A percentile compares a stretch with the other conserved stretches of the same genome.
Evolutionary conservation across 176 grass and related monocot genomes (phyloP).

Genomic region (Carex littledalei): DNA sequence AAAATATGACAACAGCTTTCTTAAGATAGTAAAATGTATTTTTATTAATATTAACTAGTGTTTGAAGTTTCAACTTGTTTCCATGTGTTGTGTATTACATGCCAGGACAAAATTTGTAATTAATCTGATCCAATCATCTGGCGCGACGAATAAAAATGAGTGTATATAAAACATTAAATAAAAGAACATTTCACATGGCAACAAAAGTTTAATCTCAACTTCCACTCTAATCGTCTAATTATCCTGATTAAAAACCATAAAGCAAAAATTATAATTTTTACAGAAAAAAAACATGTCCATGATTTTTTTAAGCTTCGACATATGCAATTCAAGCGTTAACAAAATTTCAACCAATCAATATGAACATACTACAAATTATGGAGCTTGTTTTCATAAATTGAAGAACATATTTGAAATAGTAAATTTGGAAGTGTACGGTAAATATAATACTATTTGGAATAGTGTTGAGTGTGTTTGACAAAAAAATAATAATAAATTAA

Average conservation of each 20-base stretch:
- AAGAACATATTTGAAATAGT: background rate
- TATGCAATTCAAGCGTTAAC: background rate
- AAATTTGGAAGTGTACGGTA: background rate
- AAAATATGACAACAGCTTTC: background rate
- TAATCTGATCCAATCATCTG: constrained; percentile 1
- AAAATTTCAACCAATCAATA: background rate
- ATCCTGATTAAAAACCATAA: background rate
- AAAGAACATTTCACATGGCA: background rate
- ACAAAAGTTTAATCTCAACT: background rate
- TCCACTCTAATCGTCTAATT: background rate
- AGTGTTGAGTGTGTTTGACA: no score
- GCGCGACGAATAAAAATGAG: background rate
- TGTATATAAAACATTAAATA: background rate
- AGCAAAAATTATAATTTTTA: background rate
- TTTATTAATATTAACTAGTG: background rate
- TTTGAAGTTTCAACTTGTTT: background rate
- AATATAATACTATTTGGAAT: background rate
- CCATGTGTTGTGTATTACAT: background rate
- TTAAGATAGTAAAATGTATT: background rate
- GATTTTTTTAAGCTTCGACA: background rate
- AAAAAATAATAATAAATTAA: no score
- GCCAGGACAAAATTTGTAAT: background rate
- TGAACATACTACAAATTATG: background rate
- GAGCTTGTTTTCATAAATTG: background rate
- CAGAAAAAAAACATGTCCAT: background rate